Percentiles rank a stretch among this genome's conserved stretches.
Evolutionary conservation across 179 eudicot genomes (phyloP).

Genomic region (Sideroxylon spinosum): DNA sequence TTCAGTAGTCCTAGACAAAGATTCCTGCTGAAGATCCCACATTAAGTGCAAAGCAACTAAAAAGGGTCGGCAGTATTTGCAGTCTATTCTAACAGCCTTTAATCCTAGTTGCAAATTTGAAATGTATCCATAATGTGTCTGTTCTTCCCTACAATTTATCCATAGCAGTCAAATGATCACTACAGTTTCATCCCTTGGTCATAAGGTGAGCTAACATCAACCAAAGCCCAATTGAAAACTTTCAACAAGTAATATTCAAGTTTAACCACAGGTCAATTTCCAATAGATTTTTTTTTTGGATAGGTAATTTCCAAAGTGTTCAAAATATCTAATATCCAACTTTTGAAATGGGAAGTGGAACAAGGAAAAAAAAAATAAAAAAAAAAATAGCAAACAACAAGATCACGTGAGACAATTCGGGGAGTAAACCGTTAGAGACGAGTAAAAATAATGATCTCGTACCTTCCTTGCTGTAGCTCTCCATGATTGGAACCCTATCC

Average conservation of each 20-base stretch:
- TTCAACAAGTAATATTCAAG: background rate
- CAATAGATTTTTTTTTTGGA: no score
- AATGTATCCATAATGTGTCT: background rate
- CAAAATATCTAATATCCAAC: no score
- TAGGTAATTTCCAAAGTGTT: background rate
- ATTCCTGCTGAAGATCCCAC: constrained; percentile 39
- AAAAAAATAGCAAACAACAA: background rate
- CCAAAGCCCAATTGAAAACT: background rate
- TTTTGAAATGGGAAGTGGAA: background rate
- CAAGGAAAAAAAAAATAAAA: background rate
- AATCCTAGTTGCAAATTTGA: background rate
- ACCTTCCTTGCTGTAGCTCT: constrained; percentile 77
- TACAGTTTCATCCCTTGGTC: constrained; percentile 2
- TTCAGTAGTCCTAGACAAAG: constrained; percentile 65
- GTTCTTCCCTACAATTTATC: no score
- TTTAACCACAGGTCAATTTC: background rate
- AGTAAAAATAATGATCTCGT: constrained; percentile 1
- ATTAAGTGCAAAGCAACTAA: constrained; percentile 4
- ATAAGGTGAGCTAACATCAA: background rate
- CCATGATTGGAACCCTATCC: constrained; percentile 98
- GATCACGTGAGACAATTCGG: background rate
- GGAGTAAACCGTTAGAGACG: background rate
- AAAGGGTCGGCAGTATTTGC: no score
- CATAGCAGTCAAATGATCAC: background rate
- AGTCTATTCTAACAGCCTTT: background rate